These are phyloP conservation scores for Dactylellina cionopaga DNA, from an alignment of 2,329 filamentous ascomycete species.

Conservation along the genomic window DNA sequence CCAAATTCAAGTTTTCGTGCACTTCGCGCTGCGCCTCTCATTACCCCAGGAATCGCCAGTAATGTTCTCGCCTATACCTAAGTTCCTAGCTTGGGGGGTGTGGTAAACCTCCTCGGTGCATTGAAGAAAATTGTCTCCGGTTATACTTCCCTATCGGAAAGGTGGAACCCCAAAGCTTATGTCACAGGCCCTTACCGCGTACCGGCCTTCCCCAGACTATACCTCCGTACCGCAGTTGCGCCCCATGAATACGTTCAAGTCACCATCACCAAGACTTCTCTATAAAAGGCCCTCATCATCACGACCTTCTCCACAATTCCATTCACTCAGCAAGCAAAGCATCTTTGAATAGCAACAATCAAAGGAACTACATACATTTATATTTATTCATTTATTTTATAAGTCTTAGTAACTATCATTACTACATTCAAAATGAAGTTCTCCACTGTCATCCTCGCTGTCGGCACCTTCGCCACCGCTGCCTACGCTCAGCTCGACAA, in stretches of 20 bases:
- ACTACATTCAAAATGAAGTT: conserved; percentile 54
- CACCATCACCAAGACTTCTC: conserved; percentile 16
- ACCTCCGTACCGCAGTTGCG: conserved; percentile 28
- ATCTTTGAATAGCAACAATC: conserved; percentile 22
- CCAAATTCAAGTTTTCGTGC: not conserved
- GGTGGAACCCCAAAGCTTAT: conserved; percentile 27
- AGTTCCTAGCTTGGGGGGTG: not conserved
- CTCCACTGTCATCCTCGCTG: conserved; percentile 52
- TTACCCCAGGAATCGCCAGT: conserved; percentile 23
- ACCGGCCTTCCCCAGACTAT: conserved; percentile 37
- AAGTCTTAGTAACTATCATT: conserved; percentile 29
- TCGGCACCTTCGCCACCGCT: conserved; percentile 51
- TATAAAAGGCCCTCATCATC: conserved; percentile 46
- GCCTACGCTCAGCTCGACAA: conserved; percentile 50
- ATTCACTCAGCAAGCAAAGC: conserved; percentile 22
- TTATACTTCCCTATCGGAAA: conserved; percentile 41
- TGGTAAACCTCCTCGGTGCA: not conserved
- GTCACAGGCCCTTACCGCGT: conserved; percentile 31
- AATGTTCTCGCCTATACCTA: conserved; percentile 30
- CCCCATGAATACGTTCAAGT: not conserved
- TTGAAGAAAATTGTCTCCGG: conserved; percentile 45
- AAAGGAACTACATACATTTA: conserved; percentile 3
- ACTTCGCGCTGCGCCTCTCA: conserved; percentile 14
- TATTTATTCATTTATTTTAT: not conserved
- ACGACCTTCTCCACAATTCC: conserved; percentile 42